These are phyloP conservation scores for Ottelia alismoides DNA, from an alignment of 106 monocot species.

Conservation along the genomic window DNA sequence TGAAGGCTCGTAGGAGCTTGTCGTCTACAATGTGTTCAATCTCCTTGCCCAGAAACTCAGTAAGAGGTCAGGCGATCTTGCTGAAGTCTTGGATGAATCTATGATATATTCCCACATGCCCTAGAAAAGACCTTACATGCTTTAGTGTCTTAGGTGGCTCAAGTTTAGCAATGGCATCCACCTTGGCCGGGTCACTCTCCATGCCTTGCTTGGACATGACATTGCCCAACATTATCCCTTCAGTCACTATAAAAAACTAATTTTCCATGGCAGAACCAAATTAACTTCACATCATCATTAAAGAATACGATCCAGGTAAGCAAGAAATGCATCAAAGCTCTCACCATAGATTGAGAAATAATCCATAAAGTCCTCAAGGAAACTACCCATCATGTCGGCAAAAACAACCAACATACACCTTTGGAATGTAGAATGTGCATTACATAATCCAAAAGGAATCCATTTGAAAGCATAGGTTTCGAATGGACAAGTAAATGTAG, in stretches of 20 bases:
- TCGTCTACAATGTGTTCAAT: not conserved
- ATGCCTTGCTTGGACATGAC: not conserved
- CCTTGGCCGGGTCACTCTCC: not conserved
- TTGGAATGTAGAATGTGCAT: not conserved
- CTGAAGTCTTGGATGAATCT: not conserved
- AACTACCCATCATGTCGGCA: not conserved
- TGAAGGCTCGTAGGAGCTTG: not conserved
- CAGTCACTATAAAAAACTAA: not conserved
- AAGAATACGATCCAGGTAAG: not conserved
- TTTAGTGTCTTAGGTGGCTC: not conserved
- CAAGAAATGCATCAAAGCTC: not conserved
- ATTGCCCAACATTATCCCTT: not conserved
- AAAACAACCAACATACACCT: not conserved
- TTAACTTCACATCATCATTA: not conserved
- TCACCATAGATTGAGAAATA: not conserved
- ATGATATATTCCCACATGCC: not conserved
- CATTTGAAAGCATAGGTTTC: not conserved
- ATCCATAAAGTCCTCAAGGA: conserved; percentile 1
- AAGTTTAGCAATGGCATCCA: not conserved
- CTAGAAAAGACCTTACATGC: not conserved
- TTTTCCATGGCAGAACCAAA: not conserved
- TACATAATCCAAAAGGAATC: conserved; percentile 1
- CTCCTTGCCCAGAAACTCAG: not conserved
- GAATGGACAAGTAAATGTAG: not conserved
- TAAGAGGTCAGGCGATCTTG: not conserved